Evolutionary conservation across 2,329 filamentous ascomycete species (phyloP).

Genomic region (Geosmithia flava): DNA sequence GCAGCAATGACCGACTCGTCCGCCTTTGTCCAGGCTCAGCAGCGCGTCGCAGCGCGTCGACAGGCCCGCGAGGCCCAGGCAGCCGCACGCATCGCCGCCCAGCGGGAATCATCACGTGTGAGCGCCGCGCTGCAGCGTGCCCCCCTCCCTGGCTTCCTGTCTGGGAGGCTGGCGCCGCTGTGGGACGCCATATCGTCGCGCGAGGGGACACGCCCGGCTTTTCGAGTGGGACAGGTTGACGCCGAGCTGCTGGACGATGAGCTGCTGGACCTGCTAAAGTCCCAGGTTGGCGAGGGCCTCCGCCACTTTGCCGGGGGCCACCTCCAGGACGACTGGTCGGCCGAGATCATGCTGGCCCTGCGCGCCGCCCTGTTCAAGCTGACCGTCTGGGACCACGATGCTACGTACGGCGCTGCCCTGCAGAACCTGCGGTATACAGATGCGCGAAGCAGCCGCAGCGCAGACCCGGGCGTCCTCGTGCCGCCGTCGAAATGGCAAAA

Average conservation of each 20-base stretch:
- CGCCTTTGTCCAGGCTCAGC: slow-evolving; percentile 73
- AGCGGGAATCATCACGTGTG: slow-evolving; percentile 38
- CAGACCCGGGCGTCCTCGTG: slow-evolving; percentile 32
- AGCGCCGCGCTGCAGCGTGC: slow-evolving; percentile 43
- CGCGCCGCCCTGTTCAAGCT: slow-evolving; percentile 83
- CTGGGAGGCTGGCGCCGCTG: slow-evolving; percentile 33
- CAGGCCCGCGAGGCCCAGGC: slow-evolving; percentile 58
- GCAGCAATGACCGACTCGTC: slow-evolving; percentile 40
- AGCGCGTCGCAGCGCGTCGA: slow-evolving; percentile 72
- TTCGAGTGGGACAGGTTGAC: slow-evolving; percentile 91
- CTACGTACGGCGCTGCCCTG: slow-evolving; percentile 84
- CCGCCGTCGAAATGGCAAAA: slow-evolving; percentile 77
- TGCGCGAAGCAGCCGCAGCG: slow-evolving; percentile 50
- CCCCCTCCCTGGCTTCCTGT: slow-evolving; percentile 32
- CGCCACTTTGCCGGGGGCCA: slow-evolving; percentile 71
- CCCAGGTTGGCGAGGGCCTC: slow-evolving; percentile 75
- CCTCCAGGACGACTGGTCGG: slow-evolving; percentile 73
- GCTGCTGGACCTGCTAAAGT: slow-evolving; percentile 71
- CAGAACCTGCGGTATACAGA: slow-evolving; percentile 89
- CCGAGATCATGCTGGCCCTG: slow-evolving; percentile 71
- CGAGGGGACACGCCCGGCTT: slow-evolving; percentile 71
- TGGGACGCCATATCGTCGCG: slow-evolving; percentile 65
- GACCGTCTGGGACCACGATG: slow-evolving; percentile 91
- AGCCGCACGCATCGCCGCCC: slow-evolving; percentile 38
- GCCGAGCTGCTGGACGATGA: slow-evolving; percentile 92